Percentiles rank a stretch among this genome's conserved stretches.
These are phyloP conservation scores for Ormosia semicastrata DNA, from an alignment of 306 rosid species.

Conservation along the genomic window DNA sequence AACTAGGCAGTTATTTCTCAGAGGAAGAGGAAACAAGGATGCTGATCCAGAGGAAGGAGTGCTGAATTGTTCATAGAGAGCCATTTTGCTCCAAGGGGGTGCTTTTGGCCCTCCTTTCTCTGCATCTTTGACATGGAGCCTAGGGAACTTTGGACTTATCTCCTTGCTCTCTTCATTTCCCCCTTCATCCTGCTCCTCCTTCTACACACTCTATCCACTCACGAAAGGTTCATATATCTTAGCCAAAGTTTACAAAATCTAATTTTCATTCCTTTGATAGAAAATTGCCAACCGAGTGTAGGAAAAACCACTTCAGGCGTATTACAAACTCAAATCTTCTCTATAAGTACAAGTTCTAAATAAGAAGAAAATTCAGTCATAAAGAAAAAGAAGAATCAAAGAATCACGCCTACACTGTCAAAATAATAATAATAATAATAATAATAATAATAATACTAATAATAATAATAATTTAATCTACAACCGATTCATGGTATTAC, in stretches of 20 bases:
- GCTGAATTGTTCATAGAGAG: constrained; percentile 64
- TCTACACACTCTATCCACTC: constrained; percentile 32
- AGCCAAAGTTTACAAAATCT: constrained; percentile 22
- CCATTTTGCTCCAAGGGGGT: constrained; percentile 88
- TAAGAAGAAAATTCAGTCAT: not conserved
- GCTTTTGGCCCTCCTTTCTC: constrained; percentile 74
- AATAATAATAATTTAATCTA: no score
- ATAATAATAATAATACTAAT: no score
- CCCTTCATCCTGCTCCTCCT: constrained; percentile 43
- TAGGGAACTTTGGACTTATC: constrained; percentile 66
- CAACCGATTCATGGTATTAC: no score
- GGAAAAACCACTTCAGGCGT: not conserved
- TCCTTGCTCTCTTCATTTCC: constrained; percentile 43
- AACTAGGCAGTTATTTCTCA: constrained; percentile 32
- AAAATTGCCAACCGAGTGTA: not conserved
- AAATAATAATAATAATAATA: no score
- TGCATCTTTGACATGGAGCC: constrained; percentile 73
- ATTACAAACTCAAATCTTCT: not conserved
- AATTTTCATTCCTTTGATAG: not conserved
- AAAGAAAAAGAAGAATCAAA: not conserved
- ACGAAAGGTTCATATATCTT: not conserved
- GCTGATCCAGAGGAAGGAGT: constrained; percentile 53
- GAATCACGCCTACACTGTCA: no score
- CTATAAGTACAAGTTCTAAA: not conserved
- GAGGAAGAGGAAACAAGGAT: constrained; percentile 43